These are phyloP conservation scores for Hamamelis virginiana DNA, from an alignment of 164 flowering plant genomes.

Conservation along the genomic window DNA sequence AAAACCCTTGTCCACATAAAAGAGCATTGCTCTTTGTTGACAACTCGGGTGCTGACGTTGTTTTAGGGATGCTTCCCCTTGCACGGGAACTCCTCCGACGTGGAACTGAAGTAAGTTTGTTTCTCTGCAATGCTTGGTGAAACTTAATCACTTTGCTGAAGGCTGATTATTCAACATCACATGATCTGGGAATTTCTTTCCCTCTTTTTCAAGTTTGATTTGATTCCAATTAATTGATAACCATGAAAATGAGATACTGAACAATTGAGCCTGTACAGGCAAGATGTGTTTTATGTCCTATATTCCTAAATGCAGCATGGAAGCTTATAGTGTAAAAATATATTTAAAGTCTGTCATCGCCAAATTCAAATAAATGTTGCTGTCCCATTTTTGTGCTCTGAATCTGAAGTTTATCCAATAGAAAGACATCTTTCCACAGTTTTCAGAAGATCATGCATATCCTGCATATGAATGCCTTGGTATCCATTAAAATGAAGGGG, in stretches of 20 bases:
- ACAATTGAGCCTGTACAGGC: background rate
- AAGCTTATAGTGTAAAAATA: background rate
- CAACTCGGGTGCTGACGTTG: conserved; percentile 95
- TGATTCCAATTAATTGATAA: background rate
- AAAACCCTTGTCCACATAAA: conserved; percentile 58
- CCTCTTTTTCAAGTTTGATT: background rate
- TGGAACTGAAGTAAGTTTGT: conserved; percentile 83
- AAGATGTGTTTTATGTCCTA: background rate
- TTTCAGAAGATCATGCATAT: too few relatives aligned
- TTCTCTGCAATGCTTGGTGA: background rate
- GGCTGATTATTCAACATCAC: background rate
- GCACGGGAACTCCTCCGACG: conserved; percentile 94
- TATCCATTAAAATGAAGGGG: too few relatives aligned
- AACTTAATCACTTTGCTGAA: background rate
- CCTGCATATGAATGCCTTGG: too few relatives aligned
- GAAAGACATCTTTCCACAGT: too few relatives aligned
- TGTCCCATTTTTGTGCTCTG: background rate
- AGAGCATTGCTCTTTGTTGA: conserved; percentile 98
- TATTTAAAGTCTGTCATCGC: too few relatives aligned
- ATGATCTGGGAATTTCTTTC: background rate
- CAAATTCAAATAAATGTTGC: background rate
- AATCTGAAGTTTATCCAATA: background rate
- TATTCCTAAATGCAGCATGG: background rate
- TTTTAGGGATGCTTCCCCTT: conserved; percentile 97
- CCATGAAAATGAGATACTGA: background rate